Base-by-base conservation (phyloP, 257 asterid species). In the Catharanthus roseus region DNA sequence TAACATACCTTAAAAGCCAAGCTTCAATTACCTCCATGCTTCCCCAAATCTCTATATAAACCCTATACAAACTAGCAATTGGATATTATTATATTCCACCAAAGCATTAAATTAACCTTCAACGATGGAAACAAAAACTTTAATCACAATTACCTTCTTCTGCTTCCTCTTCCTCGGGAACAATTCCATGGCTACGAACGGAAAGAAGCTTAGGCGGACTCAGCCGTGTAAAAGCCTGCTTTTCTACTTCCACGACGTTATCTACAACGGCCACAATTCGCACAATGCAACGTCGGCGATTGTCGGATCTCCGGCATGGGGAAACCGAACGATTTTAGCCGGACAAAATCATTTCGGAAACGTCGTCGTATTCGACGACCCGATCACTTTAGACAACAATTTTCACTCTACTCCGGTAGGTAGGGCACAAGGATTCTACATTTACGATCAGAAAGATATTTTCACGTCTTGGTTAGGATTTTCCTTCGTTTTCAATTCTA, bases 401-500 rank as follows among this genome's bases (percentile, higher is more conserved):
- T 61, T 82, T 11, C 84, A 78, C 44, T 82, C 89, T 1, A 34
- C 69, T 0, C 78, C 84, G 1, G 85, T 85, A 10, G 90, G 85
- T 9, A 74, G 86, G 11, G 90, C 90, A 6, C 87, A 85, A 61
- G 90, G 90, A 31, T 69, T 85, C 41, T 85, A 85, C n/a, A 28
- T 85, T n/a, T 85, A 85, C 29, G 82, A 81, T 6, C 69, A 60
- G 53, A 83, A 81, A 61, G 55, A 51, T 1, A 47, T 54, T n/a
- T 85, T 70, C 73, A 77, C 83, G 10, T 71, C 87, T 10, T 85
- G 89, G 89, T 64, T 82, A 5, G 89, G 82, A 2, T 85, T 82
- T 31, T 73, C 87, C 0, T 81, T 79, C 29, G 80, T 78, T 51
- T 75, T 83, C 12, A 82, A 83, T 55, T 74, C 85, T 4, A 78